Base-by-base conservation (phyloP, 116 monocot species). In the Dioscorea cayenensis region DNA sequence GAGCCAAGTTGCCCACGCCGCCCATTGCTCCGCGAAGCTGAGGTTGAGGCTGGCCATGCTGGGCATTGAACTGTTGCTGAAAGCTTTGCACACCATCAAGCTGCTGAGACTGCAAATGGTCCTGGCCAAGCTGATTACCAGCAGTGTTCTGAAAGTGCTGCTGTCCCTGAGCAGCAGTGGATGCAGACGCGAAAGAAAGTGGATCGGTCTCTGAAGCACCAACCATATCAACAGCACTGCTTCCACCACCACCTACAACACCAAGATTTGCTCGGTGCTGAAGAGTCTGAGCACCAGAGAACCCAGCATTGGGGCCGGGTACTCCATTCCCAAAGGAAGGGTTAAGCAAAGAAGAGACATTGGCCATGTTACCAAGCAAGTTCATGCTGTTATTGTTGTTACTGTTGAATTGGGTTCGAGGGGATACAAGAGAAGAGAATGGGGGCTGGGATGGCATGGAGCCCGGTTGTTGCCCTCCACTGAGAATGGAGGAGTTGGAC, bases 381-480 rank as follows among this genome's bases (percentile, higher is more conserved):
- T 73, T 52, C 78, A 78, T 77, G 69, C 27, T 72, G 67, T 20
- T 49, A 49, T 14, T 38, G 21, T 49, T 49, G 65, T 69, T 82
- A 20, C 43, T 49, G 36, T 61, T 70, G 71, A 80, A 91, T 48
- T 82, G 84, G 22, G 62, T 85, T 37, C 85, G 83, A 19, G 85
- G 85, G 28, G 91, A 88, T 27, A 91, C 83, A 4, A 91, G 50
- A 19, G 85, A 75, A 49, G 88, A 81, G 69, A 81, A 82, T 8
- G 65, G 84, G 27, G 62, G 68, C 71, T 86, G 85, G 19, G 76
- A 72, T 28, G 66, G 74, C 22, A 72, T 43, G 11, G 73, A 71
- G 9, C 67, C 71, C 22, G 64, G 23, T 68, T 73, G 72, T 0
- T 32, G 32, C 32, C 36, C 71, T 22, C 70, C 70, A 12, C 73